Conservation (phyloP, 2,329 filamentous ascomycete genomes). For the Fusarium sp. region DNA sequence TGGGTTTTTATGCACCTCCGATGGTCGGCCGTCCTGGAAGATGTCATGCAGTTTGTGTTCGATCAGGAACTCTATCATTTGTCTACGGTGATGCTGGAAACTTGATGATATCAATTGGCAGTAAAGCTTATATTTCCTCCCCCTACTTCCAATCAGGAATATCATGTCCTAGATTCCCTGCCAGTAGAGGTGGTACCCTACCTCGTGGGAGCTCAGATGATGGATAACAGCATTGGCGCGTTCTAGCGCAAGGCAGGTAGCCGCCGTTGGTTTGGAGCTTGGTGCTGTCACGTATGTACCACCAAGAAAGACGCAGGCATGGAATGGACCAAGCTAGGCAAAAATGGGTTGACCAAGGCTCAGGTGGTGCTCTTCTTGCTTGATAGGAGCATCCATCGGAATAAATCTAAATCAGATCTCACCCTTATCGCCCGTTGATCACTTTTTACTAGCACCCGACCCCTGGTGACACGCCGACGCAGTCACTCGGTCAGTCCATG, state of each 20-base stretch:
- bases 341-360: background rate
- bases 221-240: background rate
- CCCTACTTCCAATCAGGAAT: background rate
- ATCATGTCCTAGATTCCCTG: background rate
- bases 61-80: background rate
- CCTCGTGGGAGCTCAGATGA: background rate
- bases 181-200: background rate
- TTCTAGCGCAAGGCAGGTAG: background rate
- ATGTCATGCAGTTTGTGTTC: background rate
- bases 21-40: background rate
- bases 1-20: background rate
- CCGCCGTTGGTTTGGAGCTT: background rate
- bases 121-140: background rate
- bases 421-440: background rate
- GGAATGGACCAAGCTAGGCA: background rate
- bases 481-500: conserved; percentile 34
- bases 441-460: background rate
- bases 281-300: background rate
- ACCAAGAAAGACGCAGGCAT: background rate
- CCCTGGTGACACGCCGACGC: conserved; percentile 17
- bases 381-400: background rate
- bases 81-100: background rate
- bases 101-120: background rate
- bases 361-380: background rate
- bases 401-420: background rate